A percentile compares a stretch with the other conserved stretches of the same genome.
These are phyloP conservation scores for Phytophthora tentaculata DNA, from an alignment of 352 stramenopile species.

Conservation along the genomic window DNA sequence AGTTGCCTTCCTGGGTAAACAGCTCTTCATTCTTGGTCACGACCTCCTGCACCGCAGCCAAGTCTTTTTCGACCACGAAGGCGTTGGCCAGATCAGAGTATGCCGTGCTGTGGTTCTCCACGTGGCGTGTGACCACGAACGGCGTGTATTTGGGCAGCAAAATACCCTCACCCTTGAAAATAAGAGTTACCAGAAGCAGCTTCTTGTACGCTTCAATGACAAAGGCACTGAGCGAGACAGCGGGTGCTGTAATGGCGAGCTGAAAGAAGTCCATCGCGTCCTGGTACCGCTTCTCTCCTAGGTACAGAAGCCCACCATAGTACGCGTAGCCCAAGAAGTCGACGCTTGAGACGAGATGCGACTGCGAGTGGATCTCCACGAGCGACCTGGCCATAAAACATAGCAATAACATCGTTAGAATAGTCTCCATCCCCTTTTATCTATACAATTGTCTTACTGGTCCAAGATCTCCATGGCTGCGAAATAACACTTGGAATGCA, in stretches of 20 bases:
- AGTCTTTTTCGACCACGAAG: conserved; percentile 54
- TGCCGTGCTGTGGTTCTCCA: conserved; percentile 68
- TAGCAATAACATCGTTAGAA: conserved; percentile 13
- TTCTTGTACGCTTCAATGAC: conserved; percentile 89
- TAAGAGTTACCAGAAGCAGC: conserved; percentile 69
- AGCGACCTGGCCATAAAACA: conserved; percentile 51
- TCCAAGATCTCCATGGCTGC: conserved; percentile 70
- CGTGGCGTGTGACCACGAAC: conserved; percentile 74
- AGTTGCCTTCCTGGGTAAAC: conserved; percentile 71
- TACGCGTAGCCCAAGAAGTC: conserved; percentile 88
- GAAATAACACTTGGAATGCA: conserved; percentile 82
- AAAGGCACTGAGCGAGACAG: conserved; percentile 75
- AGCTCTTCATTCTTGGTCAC: conserved; percentile 47
- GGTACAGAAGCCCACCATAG: conserved; percentile 77
- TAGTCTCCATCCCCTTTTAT: background rate
- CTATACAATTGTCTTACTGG: conserved; percentile 38
- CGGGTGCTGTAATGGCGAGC: conserved; percentile 75
- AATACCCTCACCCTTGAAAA: conserved; percentile 56
- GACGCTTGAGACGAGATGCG: conserved; percentile 54
- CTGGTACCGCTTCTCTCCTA: conserved; percentile 80
- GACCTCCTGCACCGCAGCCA: conserved; percentile 39
- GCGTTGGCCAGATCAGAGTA: conserved; percentile 67
- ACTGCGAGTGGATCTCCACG: conserved; percentile 73
- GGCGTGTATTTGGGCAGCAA: conserved; percentile 83
- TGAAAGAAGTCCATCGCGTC: conserved; percentile 79